Evolutionary conservation across 139 green algal genomes (phyloP).

Genomic region (Tetratostichococcus sp.): DNA sequence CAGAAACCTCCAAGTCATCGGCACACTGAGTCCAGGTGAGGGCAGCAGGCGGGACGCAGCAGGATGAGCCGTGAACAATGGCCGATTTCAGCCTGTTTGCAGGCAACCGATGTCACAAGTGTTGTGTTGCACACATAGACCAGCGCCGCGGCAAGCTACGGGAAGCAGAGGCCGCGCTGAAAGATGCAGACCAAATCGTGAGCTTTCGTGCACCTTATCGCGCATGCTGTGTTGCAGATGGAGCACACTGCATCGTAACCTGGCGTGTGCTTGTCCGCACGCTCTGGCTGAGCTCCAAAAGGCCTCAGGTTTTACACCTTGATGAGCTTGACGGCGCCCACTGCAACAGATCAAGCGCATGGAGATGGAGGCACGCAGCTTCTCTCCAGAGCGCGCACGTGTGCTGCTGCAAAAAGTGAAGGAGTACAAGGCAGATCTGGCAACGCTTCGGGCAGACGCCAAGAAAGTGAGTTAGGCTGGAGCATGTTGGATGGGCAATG

Average conservation of each 20-base stretch:
- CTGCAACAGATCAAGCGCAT: conserved; percentile 84
- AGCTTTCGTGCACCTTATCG: conserved; percentile 9
- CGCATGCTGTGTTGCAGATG: too few relatives aligned
- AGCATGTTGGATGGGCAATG: too few relatives aligned
- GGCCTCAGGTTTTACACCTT: too few relatives aligned
- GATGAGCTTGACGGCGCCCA: too few relatives aligned
- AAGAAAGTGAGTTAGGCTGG: conserved; percentile 21
- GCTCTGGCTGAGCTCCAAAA: too few relatives aligned
- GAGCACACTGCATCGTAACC: too few relatives aligned
- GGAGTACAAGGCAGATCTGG: conserved; percentile 87
- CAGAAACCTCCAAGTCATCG: conserved; percentile 48
- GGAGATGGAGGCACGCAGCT: conserved; percentile 90
- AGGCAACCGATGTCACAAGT: too few relatives aligned
- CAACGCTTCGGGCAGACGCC: conserved; percentile 48
- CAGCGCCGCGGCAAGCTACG: conserved; percentile 42
- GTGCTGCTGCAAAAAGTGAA: conserved; percentile 71
- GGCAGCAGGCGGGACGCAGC: too few relatives aligned
- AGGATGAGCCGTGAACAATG: too few relatives aligned
- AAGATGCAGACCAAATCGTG: conserved; percentile 79
- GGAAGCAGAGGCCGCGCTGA: conserved; percentile 75
- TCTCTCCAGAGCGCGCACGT: conserved; percentile 55
- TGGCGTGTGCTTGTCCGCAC: too few relatives aligned
- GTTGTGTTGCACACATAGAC: conserved; percentile 44
- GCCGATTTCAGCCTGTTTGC: too few relatives aligned
- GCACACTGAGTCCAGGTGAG: conserved; percentile 50